Base-by-base conservation (phyloP, 2,329 filamentous ascomycete species). In the Pseudovirgaria hyperparasitica region DNA sequence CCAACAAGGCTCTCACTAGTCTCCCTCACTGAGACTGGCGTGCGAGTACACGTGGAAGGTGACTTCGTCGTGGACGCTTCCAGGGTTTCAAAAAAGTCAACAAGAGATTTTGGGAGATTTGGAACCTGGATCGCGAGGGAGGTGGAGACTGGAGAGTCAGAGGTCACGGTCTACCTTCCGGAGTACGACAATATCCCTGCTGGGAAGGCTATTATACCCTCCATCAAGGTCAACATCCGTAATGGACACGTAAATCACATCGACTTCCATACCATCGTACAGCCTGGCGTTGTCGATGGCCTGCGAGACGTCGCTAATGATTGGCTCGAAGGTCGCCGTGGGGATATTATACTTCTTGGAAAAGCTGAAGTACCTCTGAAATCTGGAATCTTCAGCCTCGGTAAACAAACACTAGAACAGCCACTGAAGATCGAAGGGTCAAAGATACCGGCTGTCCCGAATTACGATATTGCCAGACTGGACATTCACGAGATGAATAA, bases 1-100 rank as follows among this genome's bases (percentile, higher is more conserved):
- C 82, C 90, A 2, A 85, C 78, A 5, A 80, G 76, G 39, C 57
- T 98, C 12, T 84, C 85, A 2, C 74, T 98, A 33, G 80, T 90
- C 43, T 82, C 79, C 2, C 79, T 94, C 38, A 94, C 84, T 0
- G 48, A 72, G 6, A 67, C 76, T 32, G 87, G 90, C 9, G 70
- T 94, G 6, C 72, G 69, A 34, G 79, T 82, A 17, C 75, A 84
- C 36, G 65, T 98, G 24, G 77, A 86, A 44, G 87, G 81, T 12
- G 77, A 80, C 29, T 82, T 96, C 44, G 67, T 64, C 22, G 70
- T 98, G 38, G 84, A 96, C 50, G 78, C 77, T 1, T 71, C 70
- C 5, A 74, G 74, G 26, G 85, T 96, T 12, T 55, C 67, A 34
- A 79, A 80, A 39, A 64, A 71, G 27, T 65, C 75, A 29, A 70